Percentiles rank a stretch among this genome's conserved stretches.
Evolutionary conservation across 495 filamentous ascomycete genomes (phyloP).

Genomic region (Monascus purpureus): DNA sequence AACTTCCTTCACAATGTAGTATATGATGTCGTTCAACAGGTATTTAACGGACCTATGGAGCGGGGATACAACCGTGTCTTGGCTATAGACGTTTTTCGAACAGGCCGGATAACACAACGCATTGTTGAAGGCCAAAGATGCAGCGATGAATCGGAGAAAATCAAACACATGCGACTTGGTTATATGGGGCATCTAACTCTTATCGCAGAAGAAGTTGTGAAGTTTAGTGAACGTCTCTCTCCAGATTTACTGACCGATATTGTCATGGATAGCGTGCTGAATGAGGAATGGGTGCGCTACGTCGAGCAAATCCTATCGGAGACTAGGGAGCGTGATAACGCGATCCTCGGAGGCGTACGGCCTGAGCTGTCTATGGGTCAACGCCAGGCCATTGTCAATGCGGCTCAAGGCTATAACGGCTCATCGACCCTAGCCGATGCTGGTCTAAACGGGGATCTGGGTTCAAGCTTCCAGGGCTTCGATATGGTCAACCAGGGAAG

Average conservation of each 20-base stretch:
- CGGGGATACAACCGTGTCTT: slow-evolving; percentile 83
- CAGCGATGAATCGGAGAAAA: slow-evolving; percentile 69
- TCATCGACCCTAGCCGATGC: slow-evolving; percentile 67
- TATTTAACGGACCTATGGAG: slow-evolving; percentile 98
- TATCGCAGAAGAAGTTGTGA: slow-evolving; percentile 96
- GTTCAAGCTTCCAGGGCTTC: slow-evolving; percentile 54
- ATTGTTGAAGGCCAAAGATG: slow-evolving; percentile 82
- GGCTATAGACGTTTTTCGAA: slow-evolving; percentile 87
- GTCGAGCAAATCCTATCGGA: slow-evolving; percentile 90
- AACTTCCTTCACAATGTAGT: slow-evolving; percentile 99
- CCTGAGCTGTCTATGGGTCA: slow-evolving; percentile 68
- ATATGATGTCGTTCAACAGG: slow-evolving; percentile 97
- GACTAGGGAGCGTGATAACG: slow-evolving; percentile 92
- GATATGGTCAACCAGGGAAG: slow-evolving; percentile 57
- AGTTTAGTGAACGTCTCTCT: slow-evolving; percentile 90
- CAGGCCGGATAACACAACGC: slow-evolving; percentile 73
- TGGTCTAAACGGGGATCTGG: slow-evolving; percentile 42
- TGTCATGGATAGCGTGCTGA: slow-evolving; percentile 79
- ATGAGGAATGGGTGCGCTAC: slow-evolving; percentile 82
- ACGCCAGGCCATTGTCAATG: slow-evolving; percentile 51
- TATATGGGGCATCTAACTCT: slow-evolving; percentile 98
- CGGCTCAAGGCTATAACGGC: slow-evolving; percentile 42
- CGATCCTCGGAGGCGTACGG: slow-evolving; percentile 90
- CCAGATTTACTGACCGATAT: slow-evolving; percentile 71
- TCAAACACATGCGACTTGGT: slow-evolving; percentile 79